A percentile compares a stretch with the other conserved stretches of the same genome.
Conservation (phyloP, 768 basidiomycete genomes). For the Leucosporidium scottii region DNA sequence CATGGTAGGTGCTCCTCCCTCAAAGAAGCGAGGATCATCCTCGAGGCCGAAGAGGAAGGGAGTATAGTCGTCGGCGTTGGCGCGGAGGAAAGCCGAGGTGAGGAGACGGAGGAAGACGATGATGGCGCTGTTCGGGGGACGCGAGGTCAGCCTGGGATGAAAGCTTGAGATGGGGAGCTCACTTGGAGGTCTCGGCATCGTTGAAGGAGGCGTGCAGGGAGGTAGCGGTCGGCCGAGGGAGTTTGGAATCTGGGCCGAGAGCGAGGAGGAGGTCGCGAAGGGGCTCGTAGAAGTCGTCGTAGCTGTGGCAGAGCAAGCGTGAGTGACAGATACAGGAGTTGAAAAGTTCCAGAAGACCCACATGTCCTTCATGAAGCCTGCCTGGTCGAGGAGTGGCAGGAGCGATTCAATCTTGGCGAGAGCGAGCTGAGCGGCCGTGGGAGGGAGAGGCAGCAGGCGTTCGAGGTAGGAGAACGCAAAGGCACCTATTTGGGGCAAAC, state of each 20-base stretch:
- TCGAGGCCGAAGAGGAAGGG: conserved; percentile 74
- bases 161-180: neutral
- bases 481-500: conserved; percentile 47
- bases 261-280: conserved; percentile 52
- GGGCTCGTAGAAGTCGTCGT: conserved; percentile 62
- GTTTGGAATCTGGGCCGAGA: conserved; percentile 43
- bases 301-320: conserved; percentile 24
- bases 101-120: conserved; percentile 73
- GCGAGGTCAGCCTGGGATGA: neutral
- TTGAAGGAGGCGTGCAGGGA: conserved; percentile 54
- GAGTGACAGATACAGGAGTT: neutral
- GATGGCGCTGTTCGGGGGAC: conserved; percentile 63
- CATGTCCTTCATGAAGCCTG: conserved; percentile 22
- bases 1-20: conserved; percentile 53
- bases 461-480: conserved; percentile 75
- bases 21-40: conserved; percentile 36
- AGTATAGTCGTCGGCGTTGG: conserved; percentile 55
- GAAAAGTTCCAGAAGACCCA: neutral
- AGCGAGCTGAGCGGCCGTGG: conserved; percentile 36
- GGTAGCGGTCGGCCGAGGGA: conserved; percentile 39
- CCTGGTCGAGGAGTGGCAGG: conserved; percentile 35
- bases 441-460: conserved; percentile 50
- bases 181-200: conserved; percentile 43
- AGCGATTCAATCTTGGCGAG: conserved; percentile 53
- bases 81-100: conserved; percentile 73